Conservation (phyloP, 1,139 yeast species). For the Scheffersomyces stambukii region DNA sequence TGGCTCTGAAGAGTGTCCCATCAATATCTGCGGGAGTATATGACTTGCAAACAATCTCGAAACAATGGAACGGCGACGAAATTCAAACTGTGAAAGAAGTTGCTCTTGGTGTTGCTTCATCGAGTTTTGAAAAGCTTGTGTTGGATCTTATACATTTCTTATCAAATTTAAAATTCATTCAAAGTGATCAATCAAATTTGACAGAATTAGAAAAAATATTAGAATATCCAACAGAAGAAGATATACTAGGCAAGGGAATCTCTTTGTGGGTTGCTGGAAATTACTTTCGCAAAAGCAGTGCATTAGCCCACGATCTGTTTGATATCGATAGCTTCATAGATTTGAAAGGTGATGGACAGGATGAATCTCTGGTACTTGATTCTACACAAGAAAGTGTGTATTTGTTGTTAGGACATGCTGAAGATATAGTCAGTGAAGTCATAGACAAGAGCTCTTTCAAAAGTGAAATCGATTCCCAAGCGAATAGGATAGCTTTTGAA, state of each 20-base stretch:
- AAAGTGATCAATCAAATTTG: conserved; percentile 1
- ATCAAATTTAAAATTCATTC: conserved; percentile 5
- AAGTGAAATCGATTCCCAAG: no score
- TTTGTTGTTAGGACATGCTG: no score
- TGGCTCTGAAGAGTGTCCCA: neutral
- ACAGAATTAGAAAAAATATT: conserved; percentile 14
- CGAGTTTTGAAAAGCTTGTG: conserved; percentile 14
- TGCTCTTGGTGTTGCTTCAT: conserved; percentile 9
- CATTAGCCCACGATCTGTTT: no score
- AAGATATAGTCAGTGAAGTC: no score
- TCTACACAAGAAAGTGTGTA: no score
- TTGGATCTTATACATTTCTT: conserved; percentile 13
- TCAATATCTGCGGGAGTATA: conserved; percentile 3
- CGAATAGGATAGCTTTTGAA: no score
- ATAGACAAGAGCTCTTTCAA: no score
- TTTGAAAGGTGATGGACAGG: conserved; percentile 9
- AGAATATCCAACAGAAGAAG: conserved; percentile 6
- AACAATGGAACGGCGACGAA: conserved; percentile 7
- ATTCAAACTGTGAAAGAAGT: conserved; percentile 1
- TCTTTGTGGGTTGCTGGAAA: conserved; percentile 23
- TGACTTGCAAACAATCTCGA: conserved; percentile 8
- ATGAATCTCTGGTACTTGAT: no score
- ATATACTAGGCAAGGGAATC: conserved; percentile 12
- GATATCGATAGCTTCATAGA: conserved; percentile 23
- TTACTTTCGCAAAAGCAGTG: conserved; percentile 2